Evolutionary conservation across 225 moss, liverwort and hornwort genomes (phyloP), one percentile per base, ranked within the genome.

Genomic region (Straminergon stramineum): DNA sequence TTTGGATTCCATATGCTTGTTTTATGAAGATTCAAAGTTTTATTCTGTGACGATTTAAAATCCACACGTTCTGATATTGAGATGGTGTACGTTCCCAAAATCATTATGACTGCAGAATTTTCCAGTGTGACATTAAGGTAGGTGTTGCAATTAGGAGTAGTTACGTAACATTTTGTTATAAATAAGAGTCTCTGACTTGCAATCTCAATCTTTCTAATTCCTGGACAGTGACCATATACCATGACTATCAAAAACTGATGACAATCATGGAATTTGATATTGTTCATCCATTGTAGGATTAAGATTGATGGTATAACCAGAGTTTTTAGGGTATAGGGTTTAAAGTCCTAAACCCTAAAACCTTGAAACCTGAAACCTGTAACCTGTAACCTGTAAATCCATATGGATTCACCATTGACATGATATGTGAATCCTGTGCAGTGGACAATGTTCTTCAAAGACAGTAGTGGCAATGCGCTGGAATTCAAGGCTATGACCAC

Each of bases 361-460:
- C 55, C 24, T 26, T 56, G 24, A 15, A 57, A 57, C 27, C 11
- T 23, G 5, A 2, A 48, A 48, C 48, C 7, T 23, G 5, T 27
- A 22, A 20, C n/a, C 11, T 23, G 5, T 9, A 48, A 48, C 48
- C 7, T 23, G 5, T 27, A 22, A 20, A 61, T 34, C 64, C 45
- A 23, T 55, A 27, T 43, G 35, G 26, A 68, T 51, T 51, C 31
- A 56, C 30, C 41, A 32, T 55, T 79, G 32, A 79, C 66, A 23
- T 66, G 31, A 9, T 21, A 13, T 84, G 57, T 65, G 21, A 81
- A 74, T 21, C 22, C 22, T 90, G 73, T 91, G 89, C 91, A 95
- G 95, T 95, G 95, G 95, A 93, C 95, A 71, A 95, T 95, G 95
- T 95, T 95, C 86, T 95, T 95, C 45, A 95, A 93, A 89, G 95